phyloP scores from a whole-genome alignment of 352 stramenopile genomes.

The Pythium scleroteichum region DNA sequence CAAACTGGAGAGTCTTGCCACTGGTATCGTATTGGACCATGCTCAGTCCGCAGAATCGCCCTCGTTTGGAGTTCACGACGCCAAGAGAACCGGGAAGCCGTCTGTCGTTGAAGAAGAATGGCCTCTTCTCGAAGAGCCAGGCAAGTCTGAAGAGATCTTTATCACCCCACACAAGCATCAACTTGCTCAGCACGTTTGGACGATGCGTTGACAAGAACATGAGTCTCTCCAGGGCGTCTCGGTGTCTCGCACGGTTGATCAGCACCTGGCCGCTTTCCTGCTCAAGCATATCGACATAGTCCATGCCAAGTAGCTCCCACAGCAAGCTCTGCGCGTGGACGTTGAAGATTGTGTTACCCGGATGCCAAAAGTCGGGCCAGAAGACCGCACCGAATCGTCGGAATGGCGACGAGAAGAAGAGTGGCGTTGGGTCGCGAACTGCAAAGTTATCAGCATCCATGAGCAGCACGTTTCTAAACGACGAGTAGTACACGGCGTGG shows the following conservation, averaged over 20 bases:
- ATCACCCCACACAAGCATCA: slow-evolving; percentile 35
- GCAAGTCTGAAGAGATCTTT: slow-evolving; percentile 37
- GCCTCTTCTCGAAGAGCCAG: slow-evolving; percentile 20
- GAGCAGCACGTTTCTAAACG: slow-evolving; percentile 33
- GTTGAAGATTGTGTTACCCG: slow-evolving; percentile 40
- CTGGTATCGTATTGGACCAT: slow-evolving; percentile 35
- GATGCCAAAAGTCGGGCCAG: slow-evolving; percentile 44
- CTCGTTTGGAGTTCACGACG: slow-evolving; percentile 19
- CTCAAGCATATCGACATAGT: slow-evolving; percentile 36
- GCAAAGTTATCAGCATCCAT: slow-evolving; percentile 42
- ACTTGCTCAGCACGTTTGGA: slow-evolving; percentile 26
- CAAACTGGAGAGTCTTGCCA: slow-evolving; percentile 23
- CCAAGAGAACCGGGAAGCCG: slow-evolving; percentile 27
- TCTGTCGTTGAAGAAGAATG: slow-evolving; percentile 27
- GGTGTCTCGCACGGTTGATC: slow-evolving; percentile 21
- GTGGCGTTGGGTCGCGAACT: slow-evolving; percentile 27
- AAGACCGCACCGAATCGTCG: slow-evolving; percentile 31
- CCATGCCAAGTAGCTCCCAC: slow-evolving; percentile 31
- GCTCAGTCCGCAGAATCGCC: slow-evolving; percentile 34
- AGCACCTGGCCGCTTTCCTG: slow-evolving; percentile 37
- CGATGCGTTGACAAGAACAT: slow-evolving; percentile 28
- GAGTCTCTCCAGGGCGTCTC: slow-evolving; percentile 21
- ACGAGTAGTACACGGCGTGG: slow-evolving; percentile 38
- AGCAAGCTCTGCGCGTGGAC: slow-evolving; percentile 35
- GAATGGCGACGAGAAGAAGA: slow-evolving; percentile 31